Conservation (phyloP, 2,329 filamentous ascomycete genomes). For the Colletotrichum sp. region DNA sequence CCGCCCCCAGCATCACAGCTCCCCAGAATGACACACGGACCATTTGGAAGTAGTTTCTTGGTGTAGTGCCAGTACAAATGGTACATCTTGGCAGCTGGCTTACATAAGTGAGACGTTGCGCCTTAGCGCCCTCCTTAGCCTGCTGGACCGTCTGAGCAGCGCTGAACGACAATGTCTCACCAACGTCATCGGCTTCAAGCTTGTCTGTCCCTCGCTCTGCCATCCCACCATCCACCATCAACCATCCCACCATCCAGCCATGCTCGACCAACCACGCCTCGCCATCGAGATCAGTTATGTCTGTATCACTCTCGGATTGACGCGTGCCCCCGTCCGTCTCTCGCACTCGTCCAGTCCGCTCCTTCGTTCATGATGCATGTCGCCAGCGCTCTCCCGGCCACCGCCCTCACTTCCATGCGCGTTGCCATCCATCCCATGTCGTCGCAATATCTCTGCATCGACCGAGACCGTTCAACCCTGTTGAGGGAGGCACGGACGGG, state of each 20-base stretch:
- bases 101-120: not conserved
- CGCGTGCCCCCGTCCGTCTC: not conserved
- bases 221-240: not conserved
- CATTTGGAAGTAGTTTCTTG: not conserved
- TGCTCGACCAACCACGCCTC: not conserved
- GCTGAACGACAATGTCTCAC: slow-evolving; percentile 13
- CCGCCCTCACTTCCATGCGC: not conserved
- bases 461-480: not conserved
- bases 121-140: not conserved
- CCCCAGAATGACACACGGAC: not conserved
- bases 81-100: not conserved
- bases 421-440: slow-evolving; percentile 9
- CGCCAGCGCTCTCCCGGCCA: not conserved
- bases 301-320: not conserved
- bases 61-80: not conserved
- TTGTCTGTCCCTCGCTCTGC: not conserved
- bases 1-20: not conserved
- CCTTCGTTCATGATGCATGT: not conserved
- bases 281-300: not conserved
- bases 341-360: not conserved
- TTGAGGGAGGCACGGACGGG: not conserved
- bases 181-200: slow-evolving; percentile 16
- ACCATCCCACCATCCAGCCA: not conserved
- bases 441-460: not conserved
- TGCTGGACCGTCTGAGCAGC: not conserved